Percentiles rank a stretch among this genome's conserved stretches.
Evolutionary conservation across 352 stramenopile genomes (phyloP).

Genomic region (Globisporangium okanoganense): DNA sequence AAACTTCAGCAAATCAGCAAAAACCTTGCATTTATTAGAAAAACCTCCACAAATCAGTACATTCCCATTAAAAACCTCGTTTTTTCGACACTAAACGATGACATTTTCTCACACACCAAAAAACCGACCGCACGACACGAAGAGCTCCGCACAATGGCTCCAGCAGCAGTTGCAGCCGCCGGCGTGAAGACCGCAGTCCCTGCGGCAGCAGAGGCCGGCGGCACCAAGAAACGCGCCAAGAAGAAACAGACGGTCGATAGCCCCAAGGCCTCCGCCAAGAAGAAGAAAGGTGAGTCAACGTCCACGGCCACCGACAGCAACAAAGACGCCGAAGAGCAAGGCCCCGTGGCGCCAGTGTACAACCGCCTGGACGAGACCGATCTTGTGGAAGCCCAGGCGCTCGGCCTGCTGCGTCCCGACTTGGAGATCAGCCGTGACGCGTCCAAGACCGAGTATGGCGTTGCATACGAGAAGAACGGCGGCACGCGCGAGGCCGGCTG

Average conservation of each 20-base stretch:
- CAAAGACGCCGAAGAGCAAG: constrained; percentile 5
- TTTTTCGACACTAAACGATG: too few species aligned
- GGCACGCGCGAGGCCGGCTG: constrained; percentile 49
- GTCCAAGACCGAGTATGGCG: constrained; percentile 46
- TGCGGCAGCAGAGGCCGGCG: background rate
- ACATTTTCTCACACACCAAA: too few species aligned
- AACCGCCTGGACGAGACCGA: constrained; percentile 64
- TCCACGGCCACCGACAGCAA: constrained; percentile 9
- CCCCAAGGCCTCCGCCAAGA: background rate
- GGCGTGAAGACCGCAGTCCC: background rate
- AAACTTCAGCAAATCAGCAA: too few species aligned
- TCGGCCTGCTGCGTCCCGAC: constrained; percentile 46
- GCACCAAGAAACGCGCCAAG: background rate
- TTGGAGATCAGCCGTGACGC: constrained; percentile 46
- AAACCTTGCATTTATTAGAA: too few species aligned
- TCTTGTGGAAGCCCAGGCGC: constrained; percentile 33
- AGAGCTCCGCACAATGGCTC: too few species aligned
- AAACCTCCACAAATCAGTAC: too few species aligned
- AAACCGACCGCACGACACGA: too few species aligned
- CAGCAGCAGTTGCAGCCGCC: background rate
- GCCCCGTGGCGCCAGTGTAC: constrained; percentile 19
- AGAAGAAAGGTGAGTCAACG: background rate
- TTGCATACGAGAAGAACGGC: constrained; percentile 77
- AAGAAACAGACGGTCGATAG: background rate
- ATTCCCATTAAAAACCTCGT: too few species aligned